Evolutionary conservation across 805 yeast genomes (phyloP).

Genomic region (Saturnispora galanensis): DNA sequence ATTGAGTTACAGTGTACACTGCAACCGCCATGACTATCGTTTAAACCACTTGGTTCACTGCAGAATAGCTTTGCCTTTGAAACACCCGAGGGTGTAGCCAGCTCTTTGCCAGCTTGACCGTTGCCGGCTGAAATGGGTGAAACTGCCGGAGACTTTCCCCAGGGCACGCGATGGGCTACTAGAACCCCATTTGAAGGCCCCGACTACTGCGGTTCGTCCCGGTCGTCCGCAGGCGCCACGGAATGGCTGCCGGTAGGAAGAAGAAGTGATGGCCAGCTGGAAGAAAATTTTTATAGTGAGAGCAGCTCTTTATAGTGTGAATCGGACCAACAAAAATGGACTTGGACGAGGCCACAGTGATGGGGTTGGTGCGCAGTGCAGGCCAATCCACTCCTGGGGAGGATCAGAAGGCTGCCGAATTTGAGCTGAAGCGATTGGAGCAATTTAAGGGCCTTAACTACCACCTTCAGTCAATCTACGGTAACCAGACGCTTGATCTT

Average conservation of each 20-base stretch:
- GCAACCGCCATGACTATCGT: slow-evolving; percentile 21
- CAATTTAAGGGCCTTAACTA: slow-evolving; percentile 31
- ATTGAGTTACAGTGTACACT: slow-evolving; percentile 17
- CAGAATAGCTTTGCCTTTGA: slow-evolving; percentile 12
- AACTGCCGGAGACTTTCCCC: slow-evolving; percentile 24
- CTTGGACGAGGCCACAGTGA: slow-evolving; percentile 17
- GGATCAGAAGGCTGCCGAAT: slow-evolving; percentile 56
- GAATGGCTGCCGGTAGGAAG: too few species aligned
- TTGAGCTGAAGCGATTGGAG: slow-evolving; percentile 64
- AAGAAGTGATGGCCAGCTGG: slow-evolving; percentile 3
- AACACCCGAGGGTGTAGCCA: not conserved
- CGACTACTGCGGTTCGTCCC: slow-evolving; percentile 19
- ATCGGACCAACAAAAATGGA: not conserved
- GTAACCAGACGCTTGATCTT: slow-evolving; percentile 46
- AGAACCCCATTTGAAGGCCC: slow-evolving; percentile 17
- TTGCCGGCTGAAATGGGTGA: slow-evolving; percentile 19
- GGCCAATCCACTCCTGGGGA: slow-evolving; percentile 39
- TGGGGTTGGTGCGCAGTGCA: slow-evolving; percentile 38
- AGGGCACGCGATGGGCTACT: slow-evolving; percentile 11
- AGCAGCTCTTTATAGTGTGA: not conserved
- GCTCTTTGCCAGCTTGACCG: slow-evolving; percentile 14
- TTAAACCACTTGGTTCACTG: slow-evolving; percentile 14
- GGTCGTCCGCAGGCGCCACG: too few species aligned
- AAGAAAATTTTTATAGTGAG: not conserved
- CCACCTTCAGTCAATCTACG: slow-evolving; percentile 40